These are phyloP conservation scores for Bryum argenteum DNA, from an alignment of 225 moss, liverwort and hornwort genomes.

Conservation along the genomic window DNA sequence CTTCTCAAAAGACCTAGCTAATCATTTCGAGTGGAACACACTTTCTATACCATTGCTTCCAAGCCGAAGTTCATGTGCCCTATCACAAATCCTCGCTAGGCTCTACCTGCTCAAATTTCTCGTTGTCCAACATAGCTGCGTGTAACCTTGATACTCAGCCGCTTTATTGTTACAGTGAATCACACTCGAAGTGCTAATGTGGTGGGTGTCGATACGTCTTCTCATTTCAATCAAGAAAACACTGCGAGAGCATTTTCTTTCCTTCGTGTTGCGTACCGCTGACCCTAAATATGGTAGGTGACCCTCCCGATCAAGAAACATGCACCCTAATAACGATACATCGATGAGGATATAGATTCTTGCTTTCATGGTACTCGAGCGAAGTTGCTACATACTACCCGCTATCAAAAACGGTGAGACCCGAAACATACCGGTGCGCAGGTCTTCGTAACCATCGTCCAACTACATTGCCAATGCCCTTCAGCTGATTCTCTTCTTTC, in stretches of 20 bases:
- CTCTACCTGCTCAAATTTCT: too few species aligned
- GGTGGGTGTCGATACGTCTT: too few species aligned
- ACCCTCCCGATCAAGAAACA: neutral
- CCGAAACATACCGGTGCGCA: neutral
- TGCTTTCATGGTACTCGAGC: neutral
- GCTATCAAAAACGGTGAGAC: neutral
- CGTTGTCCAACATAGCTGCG: too few species aligned
- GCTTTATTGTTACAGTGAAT: too few species aligned
- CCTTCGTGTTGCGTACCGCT: too few species aligned
- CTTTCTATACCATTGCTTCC: constrained; percentile 20
- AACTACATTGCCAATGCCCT: neutral
- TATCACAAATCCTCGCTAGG: too few species aligned
- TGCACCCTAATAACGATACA: neutral
- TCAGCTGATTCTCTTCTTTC: neutral
- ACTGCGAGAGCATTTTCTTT: too few species aligned
- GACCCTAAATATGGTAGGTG: neutral
- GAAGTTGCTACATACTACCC: neutral
- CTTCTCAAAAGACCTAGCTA: constrained; percentile 11
- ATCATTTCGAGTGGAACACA: constrained; percentile 7
- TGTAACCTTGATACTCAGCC: too few species aligned
- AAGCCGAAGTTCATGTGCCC: neutral
- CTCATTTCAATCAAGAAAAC: too few species aligned
- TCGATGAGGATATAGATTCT: neutral
- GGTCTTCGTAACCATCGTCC: neutral
- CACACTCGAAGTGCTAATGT: too few species aligned